These are phyloP conservation scores for Wickerhamomyces sp. DNA, from an alignment of 1,139 yeast genomes.

Conservation along the genomic window DNA sequence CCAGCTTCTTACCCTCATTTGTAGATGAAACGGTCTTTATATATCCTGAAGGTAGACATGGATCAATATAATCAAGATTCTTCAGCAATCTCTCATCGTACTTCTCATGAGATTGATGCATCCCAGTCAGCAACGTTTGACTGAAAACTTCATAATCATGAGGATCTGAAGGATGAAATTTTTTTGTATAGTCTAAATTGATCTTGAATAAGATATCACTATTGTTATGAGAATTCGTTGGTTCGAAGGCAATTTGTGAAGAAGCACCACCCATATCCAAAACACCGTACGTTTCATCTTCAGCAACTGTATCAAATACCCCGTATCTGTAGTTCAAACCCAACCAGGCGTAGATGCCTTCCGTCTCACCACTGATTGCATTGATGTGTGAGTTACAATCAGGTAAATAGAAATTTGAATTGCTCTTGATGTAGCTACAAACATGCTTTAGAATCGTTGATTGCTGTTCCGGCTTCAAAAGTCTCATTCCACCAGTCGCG, in stretches of 20 bases:
- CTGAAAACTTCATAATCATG: slow-evolving; percentile 53
- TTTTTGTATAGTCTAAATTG: slow-evolving; percentile 37
- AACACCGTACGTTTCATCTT: slow-evolving; percentile 61
- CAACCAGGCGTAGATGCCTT: slow-evolving; percentile 82
- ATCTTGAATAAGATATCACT: slow-evolving; percentile 49
- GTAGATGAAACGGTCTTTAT: slow-evolving; percentile 12
- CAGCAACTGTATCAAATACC: slow-evolving; percentile 38
- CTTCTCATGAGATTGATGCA: slow-evolving; percentile 57
- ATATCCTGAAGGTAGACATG: slow-evolving; percentile 53
- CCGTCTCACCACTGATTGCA: slow-evolving; percentile 70
- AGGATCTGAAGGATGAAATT: slow-evolving; percentile 28
- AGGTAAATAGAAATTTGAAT: slow-evolving; percentile 55
- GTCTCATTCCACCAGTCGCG: slow-evolving; percentile 78
- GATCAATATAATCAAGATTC: slow-evolving; percentile 37
- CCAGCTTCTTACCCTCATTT: slow-evolving; percentile 22
- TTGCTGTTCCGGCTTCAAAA: slow-evolving; percentile 54
- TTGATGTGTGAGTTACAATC: slow-evolving; percentile 56
- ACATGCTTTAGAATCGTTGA: slow-evolving; percentile 43
- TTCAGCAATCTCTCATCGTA: slow-evolving; percentile 37
- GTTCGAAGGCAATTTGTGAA: slow-evolving; percentile 77
- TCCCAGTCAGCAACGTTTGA: slow-evolving; percentile 76
- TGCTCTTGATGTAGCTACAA: slow-evolving; percentile 47
- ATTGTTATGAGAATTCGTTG: slow-evolving; percentile 51
- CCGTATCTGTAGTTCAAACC: slow-evolving; percentile 67
- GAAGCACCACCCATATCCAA: slow-evolving; percentile 90